Percentiles rank a stretch among this genome's conserved stretches.
Evolutionary conservation across 371 early-diverging fungal species (phyloP).

Genomic region (Nosema granulosis): DNA sequence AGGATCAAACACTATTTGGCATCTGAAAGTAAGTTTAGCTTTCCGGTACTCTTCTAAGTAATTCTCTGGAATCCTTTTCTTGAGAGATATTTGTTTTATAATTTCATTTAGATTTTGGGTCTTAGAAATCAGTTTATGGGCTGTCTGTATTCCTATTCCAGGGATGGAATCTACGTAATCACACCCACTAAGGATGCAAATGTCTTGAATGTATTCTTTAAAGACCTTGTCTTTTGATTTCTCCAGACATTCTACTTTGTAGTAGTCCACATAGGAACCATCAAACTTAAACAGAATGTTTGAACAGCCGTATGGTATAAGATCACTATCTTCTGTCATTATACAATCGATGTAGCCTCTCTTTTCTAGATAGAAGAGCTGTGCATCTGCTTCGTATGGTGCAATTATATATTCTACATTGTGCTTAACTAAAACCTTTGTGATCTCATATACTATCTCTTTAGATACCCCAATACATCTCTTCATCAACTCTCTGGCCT

Average conservation of each 20-base stretch:
- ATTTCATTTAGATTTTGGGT: conserved; percentile 40
- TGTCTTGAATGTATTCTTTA: conserved; percentile 71
- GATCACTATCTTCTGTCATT: conserved; percentile 91
- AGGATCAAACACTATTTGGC: conserved; percentile 67
- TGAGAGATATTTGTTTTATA: conserved; percentile 40
- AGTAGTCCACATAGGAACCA: conserved; percentile 52
- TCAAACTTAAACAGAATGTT: conserved; percentile 64
- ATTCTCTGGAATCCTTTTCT: conserved; percentile 39
- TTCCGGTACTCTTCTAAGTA: conserved; percentile 56
- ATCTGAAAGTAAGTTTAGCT: conserved; percentile 62
- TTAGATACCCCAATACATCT: conserved; percentile 50
- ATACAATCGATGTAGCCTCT: conserved; percentile 73
- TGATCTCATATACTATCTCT: conserved; percentile 66
- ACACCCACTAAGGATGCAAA: conserved; percentile 89
- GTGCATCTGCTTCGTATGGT: conserved; percentile 97
- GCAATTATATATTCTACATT: conserved; percentile 77
- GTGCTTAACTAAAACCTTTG: conserved; percentile 68
- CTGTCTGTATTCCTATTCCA: conserved; percentile 80
- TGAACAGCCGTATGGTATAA: conserved; percentile 82
- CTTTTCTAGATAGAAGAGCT: conserved; percentile 77
- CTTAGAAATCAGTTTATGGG: conserved; percentile 70
- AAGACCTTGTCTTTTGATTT: conserved; percentile 41
- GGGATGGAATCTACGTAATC: conserved; percentile 80
- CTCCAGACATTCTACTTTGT: conserved; percentile 47
- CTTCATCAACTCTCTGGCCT: conserved; percentile 59